Base-by-base conservation (phyloP, 2,329 filamentous ascomycete species). In the Penicillium paneum region DNA sequence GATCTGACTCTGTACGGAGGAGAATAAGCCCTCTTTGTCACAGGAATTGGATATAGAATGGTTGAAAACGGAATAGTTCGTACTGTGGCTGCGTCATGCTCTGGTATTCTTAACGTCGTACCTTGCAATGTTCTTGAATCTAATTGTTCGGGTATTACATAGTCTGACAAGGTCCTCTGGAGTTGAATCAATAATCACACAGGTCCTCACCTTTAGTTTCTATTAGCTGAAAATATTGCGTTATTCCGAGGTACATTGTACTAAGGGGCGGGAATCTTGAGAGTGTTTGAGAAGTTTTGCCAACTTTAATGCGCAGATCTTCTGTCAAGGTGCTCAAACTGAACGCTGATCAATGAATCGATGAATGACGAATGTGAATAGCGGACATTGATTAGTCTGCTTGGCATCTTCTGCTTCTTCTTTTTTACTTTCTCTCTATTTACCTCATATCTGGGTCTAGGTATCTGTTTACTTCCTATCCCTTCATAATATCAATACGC, bases 251-350 rank as follows among this genome's bases (percentile, higher is more conserved):
- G 31, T 45, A 34, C 24, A n/a, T 17, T 13, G 11, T 13, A n/a
- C 19, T 15, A 32, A 19, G 39, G 29, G 29, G 7, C 28, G 56
- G 55, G 64, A 55, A 65, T 65, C 65, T 63, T 69, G 67, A 69
- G 67, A 35, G 61, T 56, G 52, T 67, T 70, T 70, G 67, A 67
- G 66, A 63, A 43, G 43, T 67, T 70, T 41, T 62, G 47, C n/a
- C 49, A 52, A 46, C 56, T 51, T 52, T 60, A 49, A 52, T 12
- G 10, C 41, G 49, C 42, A 46, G 56, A 58, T 60, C 60, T 41
- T 50, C 56, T 61, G 54, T 61, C 61, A 62, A 55, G 57, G 42
- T 51, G 52, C 49, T 53, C 47, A 44, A 29, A 34, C 42, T 28
- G 31, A 21, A 11, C 11, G 50, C 28, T 43, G 55, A 50, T 52